Conservation (phyloP, 148 eudicot species). For the Bassia scoparia region DNA sequence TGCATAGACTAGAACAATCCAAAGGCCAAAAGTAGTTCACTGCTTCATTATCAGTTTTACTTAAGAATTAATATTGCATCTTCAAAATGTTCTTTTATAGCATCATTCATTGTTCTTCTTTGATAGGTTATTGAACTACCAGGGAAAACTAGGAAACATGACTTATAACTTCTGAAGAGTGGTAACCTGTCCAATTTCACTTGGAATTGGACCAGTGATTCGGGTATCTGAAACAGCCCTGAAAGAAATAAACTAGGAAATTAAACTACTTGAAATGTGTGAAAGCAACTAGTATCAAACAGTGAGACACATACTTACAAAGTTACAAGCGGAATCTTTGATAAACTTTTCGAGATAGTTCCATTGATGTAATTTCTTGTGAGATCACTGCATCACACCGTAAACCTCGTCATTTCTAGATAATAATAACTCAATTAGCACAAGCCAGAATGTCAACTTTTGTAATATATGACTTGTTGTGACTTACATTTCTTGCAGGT, state of each 20-base stretch:
- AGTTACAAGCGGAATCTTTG: constrained; percentile 42
- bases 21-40: too few species aligned
- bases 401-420: too few species aligned
- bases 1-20: too few species aligned
- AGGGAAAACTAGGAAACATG: background rate
- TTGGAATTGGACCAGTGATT: constrained; percentile 61
- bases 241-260: too few species aligned
- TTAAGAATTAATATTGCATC: too few species aligned
- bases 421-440: too few species aligned
- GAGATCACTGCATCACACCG: constrained; percentile 54
- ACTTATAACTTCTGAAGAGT: constrained; percentile 64
- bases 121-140: background rate
- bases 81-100: too few species aligned
- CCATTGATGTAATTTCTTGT: constrained; percentile 59
- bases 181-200: constrained; percentile 65
- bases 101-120: too few species aligned
- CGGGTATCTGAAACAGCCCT: too few species aligned
- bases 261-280: too few species aligned
- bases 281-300: too few species aligned
- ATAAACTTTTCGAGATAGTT: constrained; percentile 47
- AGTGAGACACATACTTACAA: constrained; percentile 52
- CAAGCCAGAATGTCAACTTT: background rate
- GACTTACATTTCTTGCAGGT: constrained; percentile 62
- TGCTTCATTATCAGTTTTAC: too few species aligned
- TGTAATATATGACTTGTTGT: background rate